These are phyloP conservation scores for Yamadazyma kitorensis DNA, from an alignment of 805 yeast genomes.

Conservation along the genomic window DNA sequence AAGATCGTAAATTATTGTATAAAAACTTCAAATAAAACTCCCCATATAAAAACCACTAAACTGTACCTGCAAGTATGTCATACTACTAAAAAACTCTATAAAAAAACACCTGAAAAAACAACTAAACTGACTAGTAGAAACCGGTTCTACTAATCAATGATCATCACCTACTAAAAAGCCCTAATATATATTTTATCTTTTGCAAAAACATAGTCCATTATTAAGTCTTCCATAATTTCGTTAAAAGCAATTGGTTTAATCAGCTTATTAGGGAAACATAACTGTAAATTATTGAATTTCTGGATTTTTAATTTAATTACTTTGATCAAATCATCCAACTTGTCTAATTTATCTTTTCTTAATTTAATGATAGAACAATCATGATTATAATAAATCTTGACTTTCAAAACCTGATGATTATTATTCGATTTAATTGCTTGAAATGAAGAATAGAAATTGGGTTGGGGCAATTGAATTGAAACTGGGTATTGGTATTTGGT, in stretches of 20 bases:
- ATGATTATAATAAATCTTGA: slow-evolving; percentile 6
- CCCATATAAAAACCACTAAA: no score
- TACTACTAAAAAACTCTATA: no score
- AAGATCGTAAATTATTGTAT: no score
- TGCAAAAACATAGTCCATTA: slow-evolving; percentile 13
- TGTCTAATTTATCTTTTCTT: slow-evolving; percentile 12
- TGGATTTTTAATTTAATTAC: slow-evolving; percentile 9
- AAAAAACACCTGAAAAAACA: no score
- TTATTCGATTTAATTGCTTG: slow-evolving; percentile 2
- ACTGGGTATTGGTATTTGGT: background rate
- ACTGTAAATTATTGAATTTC: slow-evolving; percentile 1
- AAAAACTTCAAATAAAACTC: no score
- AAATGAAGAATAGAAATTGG: slow-evolving; percentile 5
- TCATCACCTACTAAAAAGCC: slow-evolving; percentile 3
- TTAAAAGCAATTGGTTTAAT: slow-evolving; percentile 11
- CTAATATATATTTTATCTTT: slow-evolving; percentile 11
- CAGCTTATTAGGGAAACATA: slow-evolving; percentile 8
- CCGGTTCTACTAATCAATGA: no score
- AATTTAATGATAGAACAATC: slow-evolving; percentile 4
- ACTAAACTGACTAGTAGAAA: no score
- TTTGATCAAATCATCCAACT: slow-evolving; percentile 7
- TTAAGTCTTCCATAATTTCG: slow-evolving; percentile 7
- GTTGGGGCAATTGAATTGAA: slow-evolving; percentile 3
- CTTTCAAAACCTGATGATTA: slow-evolving; percentile 4
- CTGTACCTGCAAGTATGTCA: no score